Base-by-base conservation (phyloP, 106 monocot species). In the Xerophyta viscosa region DNA sequence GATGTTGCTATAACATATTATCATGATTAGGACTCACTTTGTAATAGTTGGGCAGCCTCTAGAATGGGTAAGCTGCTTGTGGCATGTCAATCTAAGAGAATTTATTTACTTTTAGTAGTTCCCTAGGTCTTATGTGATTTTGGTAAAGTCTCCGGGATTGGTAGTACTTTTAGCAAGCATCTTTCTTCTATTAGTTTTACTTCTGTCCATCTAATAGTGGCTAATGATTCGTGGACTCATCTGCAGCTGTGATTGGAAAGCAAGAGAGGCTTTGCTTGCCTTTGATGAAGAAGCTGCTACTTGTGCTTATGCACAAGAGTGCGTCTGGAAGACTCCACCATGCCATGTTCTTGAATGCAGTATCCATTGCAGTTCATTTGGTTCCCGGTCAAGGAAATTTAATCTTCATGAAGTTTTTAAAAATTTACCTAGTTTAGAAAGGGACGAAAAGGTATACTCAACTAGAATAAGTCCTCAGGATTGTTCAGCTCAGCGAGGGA, bases 341-440 rank as follows among this genome's bases (percentile, higher is more conserved):
- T 96, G 96, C 26, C 75, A 86, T 54, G 76, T 86, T 56, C 59
- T 96, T 59, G 73, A 73, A 36, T 96, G 96, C 41, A 58, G 60
- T 30, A 42, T 73, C 44, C 96, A 84, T 64, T 47, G 27, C 24
- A 57, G 18, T 53, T 7, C 49, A 52, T 37, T 58, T 33, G 18
- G 24, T 50, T 54, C 58, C 41, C 26, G 20, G 45, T 61, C 62
- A 31, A 62, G 56, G 41, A 74, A 50, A 47, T 96, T 85, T 73
- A 78, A 89, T 63, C 78, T 96, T 52, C 81, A 89, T 73, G 85
- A 86, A 65, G 76, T 96, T 48, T 96, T 96, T 49, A 85, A 85
- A 56, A 56, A 53, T 46, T 66, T 96, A 47, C 89, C 96, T 50
- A 54, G 70, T 62, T 36, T 79, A 62, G 76, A 20, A 31, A 73